Evolutionary conservation across 495 filamentous ascomycete species (phyloP), one percentile per base, ranked within the genome.

Genomic region (Chaetomium cochliodes): DNA sequence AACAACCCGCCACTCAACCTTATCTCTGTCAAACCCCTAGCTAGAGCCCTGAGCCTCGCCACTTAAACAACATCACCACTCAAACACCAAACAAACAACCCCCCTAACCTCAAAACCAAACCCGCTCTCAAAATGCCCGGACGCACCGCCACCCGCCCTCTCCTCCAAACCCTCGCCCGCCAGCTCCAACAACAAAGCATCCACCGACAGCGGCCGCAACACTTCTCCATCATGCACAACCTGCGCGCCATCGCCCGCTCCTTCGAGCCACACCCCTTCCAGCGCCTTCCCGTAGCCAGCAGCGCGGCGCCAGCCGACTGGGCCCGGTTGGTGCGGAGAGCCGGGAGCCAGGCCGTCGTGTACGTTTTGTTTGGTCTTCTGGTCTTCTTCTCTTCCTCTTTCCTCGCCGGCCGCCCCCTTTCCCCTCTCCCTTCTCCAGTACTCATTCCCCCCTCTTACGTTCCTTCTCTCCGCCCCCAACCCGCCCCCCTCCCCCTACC

Each of bases 231-330:
- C 39, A 53, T 72, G 52, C 59, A 65, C 57, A 63, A 53, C 42
- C 64, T 76, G 59, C 74, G 74, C 44, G 28, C 26, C 49, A 70
- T 73, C 30, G 72, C 70, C 39, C 71, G 70, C 49, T 56, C 60
- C 52, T 66, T 76, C 56, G 74, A 76, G 73, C 22, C 73, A 22
- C 74, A 76, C 49, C 74, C 74, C 30, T 74, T 73, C 62, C 69
- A 73, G 67, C 72, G 74, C 16, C 67, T 75, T 30, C 74, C 74
- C 47, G 64, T 69, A 2, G 28, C 67, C 13, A 60, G 28, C 54
- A 64, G 52, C 41, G 25, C 71, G 18, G 63, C 65, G 12, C 26
- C 62, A 2, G 69, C 59, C n/a, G 74, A 76, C 62, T 75, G 67
- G 66, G 69, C 66, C 60, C 56, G 37, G 33, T 63, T 68, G n/a